Percentiles rank a stretch among this genome's conserved stretches.
Conservation (phyloP, 176 grass and related monocot genomes). For the Tuctoria greenei region DNA sequence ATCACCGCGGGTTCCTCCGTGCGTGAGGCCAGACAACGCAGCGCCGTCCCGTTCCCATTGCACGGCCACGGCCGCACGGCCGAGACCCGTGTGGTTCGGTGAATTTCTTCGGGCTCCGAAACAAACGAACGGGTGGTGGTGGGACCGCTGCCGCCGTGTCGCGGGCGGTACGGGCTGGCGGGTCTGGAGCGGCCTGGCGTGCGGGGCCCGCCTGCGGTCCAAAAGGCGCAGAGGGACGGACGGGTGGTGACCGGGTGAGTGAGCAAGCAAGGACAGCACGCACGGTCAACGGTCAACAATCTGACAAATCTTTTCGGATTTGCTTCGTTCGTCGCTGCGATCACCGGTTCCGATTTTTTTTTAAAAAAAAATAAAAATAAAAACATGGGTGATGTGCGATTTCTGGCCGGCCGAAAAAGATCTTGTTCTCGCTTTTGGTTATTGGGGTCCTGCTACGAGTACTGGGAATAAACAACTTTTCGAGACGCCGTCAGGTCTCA, state of each 20-base stretch:
- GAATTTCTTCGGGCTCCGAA: background rate
- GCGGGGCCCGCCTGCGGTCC: background rate
- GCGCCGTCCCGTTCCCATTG: background rate
- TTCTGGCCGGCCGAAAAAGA: background rate
- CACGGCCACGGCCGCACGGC: background rate
- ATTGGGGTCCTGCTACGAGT: background rate
- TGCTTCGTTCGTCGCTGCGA: background rate
- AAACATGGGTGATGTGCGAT: background rate
- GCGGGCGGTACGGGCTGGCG: background rate
- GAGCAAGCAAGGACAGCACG: background rate
- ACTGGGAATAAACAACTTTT: background rate
- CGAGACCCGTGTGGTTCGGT: background rate
- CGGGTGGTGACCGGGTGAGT: too few relatives aligned
- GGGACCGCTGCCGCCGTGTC: background rate
- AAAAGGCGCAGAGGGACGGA: background rate
- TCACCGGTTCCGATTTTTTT: background rate
- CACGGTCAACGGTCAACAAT: constrained; percentile 28
- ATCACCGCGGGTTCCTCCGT: background rate
- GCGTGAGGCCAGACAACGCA: background rate
- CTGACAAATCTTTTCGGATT: constrained; percentile 15
- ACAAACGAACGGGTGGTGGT: background rate
- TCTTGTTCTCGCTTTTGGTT: background rate
- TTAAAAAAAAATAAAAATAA: too few relatives aligned
- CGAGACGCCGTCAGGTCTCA: background rate
- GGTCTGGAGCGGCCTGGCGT: background rate